Conservation (phyloP, 257 asterid genomes). For the Schizonepeta tenuifolia region DNA sequence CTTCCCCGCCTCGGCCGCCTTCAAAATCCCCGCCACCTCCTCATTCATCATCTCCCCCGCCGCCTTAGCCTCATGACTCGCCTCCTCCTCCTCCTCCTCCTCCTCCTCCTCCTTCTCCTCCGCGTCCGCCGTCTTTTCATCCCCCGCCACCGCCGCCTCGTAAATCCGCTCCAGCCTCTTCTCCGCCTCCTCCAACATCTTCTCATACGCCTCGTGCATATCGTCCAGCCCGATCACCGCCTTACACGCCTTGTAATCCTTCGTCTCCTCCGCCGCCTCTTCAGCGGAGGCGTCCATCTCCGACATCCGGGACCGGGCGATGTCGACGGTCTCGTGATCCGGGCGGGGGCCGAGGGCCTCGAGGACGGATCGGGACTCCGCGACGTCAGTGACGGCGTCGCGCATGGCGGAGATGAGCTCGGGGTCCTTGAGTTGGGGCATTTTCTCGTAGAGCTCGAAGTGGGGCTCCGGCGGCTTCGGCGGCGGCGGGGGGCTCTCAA, state of each 20-base stretch:
- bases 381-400: slow-evolving; percentile 69
- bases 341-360: slow-evolving; percentile 75
- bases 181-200: slow-evolving; percentile 84
- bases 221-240: slow-evolving; percentile 77
- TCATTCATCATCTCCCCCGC: slow-evolving; percentile 22
- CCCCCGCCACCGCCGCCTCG: slow-evolving; percentile 64
- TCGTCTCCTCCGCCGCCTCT: slow-evolving; percentile 42
- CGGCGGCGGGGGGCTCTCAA: slow-evolving; percentile 59
- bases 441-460: slow-evolving; percentile 75
- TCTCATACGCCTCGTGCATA: slow-evolving; percentile 79
- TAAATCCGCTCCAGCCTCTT: slow-evolving; percentile 68
- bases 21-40: slow-evolving; percentile 65
- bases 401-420: slow-evolving; percentile 71
- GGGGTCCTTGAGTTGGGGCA: slow-evolving; percentile 84
- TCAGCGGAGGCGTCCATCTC: slow-evolving; percentile 48
- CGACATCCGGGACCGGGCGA: slow-evolving; percentile 56
- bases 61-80: background rate
- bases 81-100: background rate
- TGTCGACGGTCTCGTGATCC: slow-evolving; percentile 83
- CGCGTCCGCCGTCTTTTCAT: slow-evolving; percentile 33
- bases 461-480: slow-evolving; percentile 51
- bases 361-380: slow-evolving; percentile 72
- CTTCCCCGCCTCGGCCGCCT: slow-evolving; percentile 61
- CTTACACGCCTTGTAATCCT: slow-evolving; percentile 56
- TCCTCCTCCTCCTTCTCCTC: slow-evolving; percentile 32